These are phyloP conservation scores for Penicillium sp. DNA, from an alignment of 2,329 filamentous ascomycete species.

Conservation along the genomic window DNA sequence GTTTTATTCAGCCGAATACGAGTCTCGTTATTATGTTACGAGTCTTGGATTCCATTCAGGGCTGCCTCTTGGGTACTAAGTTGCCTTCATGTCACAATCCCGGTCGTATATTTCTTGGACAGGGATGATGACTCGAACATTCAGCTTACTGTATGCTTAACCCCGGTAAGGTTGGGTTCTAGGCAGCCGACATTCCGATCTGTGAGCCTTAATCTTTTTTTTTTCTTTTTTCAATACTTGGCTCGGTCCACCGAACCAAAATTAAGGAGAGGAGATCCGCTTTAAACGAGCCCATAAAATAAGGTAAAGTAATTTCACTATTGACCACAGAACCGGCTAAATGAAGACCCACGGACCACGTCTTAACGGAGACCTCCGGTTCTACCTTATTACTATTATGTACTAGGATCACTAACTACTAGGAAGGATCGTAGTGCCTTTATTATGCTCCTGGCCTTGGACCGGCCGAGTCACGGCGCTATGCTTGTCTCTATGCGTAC, in stretches of 20 bases:
- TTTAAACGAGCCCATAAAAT: constrained; percentile 10
- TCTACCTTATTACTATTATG: no score
- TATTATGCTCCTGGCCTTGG: no score
- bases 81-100: neutral
- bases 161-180: constrained; percentile 35
- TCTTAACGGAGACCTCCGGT: constrained; percentile 9
- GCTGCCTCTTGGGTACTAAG: neutral
- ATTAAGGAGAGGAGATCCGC: neutral
- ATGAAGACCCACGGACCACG: constrained; percentile 14
- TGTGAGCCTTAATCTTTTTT: neutral
- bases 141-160: constrained; percentile 37
- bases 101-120: constrained; percentile 8
- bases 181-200: constrained; percentile 4
- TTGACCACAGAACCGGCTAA: neutral
- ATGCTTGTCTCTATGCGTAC: no score
- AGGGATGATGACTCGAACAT: constrained; percentile 25
- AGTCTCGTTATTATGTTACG: neutral
- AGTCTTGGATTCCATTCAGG: neutral
- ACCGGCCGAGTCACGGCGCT: no score
- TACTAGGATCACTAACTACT: no score
- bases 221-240: no score
- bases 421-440: no score
- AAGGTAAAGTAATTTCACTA: neutral
- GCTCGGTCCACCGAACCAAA: neutral
- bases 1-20: constrained; percentile 20